Conservation (phyloP, 192 early-diverging fungal genomes). For the Hyaloraphidium curvatum region DNA sequence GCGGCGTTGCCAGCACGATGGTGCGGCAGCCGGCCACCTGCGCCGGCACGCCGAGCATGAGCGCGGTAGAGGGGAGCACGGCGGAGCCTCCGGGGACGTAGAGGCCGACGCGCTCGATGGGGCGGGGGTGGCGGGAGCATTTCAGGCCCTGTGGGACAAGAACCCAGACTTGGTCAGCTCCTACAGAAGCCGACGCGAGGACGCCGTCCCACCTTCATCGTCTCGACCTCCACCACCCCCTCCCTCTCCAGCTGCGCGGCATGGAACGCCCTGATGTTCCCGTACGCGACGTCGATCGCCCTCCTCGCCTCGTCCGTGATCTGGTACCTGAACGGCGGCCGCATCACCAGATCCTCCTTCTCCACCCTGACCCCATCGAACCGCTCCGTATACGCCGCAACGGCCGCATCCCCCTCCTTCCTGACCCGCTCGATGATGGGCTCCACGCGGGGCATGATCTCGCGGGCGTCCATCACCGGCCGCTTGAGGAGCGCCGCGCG, state of each 20-base stretch:
- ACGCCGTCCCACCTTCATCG: constrained; percentile 37
- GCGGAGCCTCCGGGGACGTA: constrained; percentile 98
- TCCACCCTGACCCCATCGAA: constrained; percentile 55
- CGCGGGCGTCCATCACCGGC: constrained; percentile 78
- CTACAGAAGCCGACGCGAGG: background rate
- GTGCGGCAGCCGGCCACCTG: constrained; percentile 88
- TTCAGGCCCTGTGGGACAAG: constrained; percentile 49
- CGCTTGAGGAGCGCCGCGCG: constrained; percentile 46
- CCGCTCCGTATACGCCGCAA: constrained; percentile 66
- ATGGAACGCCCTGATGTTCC: constrained; percentile 86
- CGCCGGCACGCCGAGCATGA: constrained; percentile 96
- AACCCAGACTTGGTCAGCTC: background rate
- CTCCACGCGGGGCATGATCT: constrained; percentile 67
- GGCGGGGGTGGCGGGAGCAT: constrained; percentile 81
- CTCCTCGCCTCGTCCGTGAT: constrained; percentile 36
- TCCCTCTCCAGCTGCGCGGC: constrained; percentile 60
- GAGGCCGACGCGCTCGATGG: constrained; percentile 90
- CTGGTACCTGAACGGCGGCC: constrained; percentile 45
- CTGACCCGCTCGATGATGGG: constrained; percentile 82
- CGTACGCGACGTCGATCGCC: constrained; percentile 90
- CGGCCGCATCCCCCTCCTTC: constrained; percentile 60
- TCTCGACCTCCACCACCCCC: constrained; percentile 62
- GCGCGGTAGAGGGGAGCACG: constrained; percentile 78
- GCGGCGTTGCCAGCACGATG: constrained; percentile 92
- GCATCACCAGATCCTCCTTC: constrained; percentile 30